Conservation (phyloP, 495 filamentous ascomycete species). For the Neurospora terricola region DNA sequence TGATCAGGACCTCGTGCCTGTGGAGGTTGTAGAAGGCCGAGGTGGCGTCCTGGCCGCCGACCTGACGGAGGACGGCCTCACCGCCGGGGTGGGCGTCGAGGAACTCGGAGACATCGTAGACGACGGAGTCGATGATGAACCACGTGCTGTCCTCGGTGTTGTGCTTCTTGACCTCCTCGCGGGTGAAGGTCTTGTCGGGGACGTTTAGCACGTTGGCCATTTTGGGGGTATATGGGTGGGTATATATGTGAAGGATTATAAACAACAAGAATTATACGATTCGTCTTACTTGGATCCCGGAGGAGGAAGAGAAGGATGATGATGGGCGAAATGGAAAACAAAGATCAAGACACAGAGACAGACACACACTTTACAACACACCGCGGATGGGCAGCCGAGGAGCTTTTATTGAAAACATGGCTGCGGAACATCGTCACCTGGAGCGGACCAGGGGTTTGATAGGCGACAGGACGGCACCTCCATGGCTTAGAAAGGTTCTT, state of each 20-base stretch:
- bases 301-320: not conserved
- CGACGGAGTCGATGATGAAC: slow-evolving; percentile 81
- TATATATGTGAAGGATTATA: not conserved
- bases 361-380: not conserved
- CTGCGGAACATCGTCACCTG: not conserved
- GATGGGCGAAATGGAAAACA: not conserved
- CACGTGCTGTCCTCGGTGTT: slow-evolving; percentile 69
- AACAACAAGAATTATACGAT: not conserved
- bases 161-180: slow-evolving; percentile 69
- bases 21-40: slow-evolving; percentile 89
- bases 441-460: not conserved
- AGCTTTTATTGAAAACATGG: not conserved
- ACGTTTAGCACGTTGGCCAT: slow-evolving; percentile 3
- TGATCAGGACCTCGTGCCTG: slow-evolving; percentile 75
- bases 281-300: not conserved
- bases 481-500: not conserved
- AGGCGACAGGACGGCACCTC: not conserved
- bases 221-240: not conserved
- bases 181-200: slow-evolving; percentile 49
- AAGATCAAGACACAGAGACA: not conserved
- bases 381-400: not conserved
- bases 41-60: slow-evolving; percentile 78
- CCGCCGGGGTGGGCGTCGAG: slow-evolving; percentile 86
- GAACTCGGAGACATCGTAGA: slow-evolving; percentile 91
- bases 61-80: slow-evolving; percentile 71